A percentile compares a stretch with the other conserved stretches of the same genome.
Conservation (phyloP, 202 grass and related monocot species). For the Setaria italica region DNA sequence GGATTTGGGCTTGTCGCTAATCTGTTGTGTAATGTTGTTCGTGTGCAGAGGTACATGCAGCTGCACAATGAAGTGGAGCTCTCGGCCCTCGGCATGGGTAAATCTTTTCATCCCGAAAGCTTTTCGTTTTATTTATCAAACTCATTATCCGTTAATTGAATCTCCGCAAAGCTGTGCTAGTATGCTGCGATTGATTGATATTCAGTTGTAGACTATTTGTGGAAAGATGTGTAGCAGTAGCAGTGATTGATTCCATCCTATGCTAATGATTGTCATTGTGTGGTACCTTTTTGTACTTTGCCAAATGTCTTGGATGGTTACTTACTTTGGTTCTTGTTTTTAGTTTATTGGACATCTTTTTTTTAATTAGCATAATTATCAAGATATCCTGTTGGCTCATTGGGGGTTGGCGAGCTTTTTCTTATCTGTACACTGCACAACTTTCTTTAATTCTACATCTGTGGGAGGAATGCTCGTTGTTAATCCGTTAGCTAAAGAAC, state of each 20-base stretch:
- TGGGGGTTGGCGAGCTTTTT: too few species aligned
- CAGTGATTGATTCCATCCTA: background rate
- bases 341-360: background rate
- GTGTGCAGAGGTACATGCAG: conserved; percentile 91
- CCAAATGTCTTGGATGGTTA: background rate
- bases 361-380: background rate
- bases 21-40: conserved; percentile 20
- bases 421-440: too few species aligned
- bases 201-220: background rate
- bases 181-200: background rate
- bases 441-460: background rate
- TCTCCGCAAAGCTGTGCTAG: background rate
- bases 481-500: background rate
- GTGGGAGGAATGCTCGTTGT: background rate
- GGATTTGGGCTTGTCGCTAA: conserved; percentile 25
- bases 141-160: background rate
- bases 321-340: background rate
- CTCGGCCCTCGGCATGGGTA: conserved; percentile 99
- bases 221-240: background rate
- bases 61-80: conserved; percentile 89
- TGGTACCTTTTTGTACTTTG: conserved; percentile 35
- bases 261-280: background rate
- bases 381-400: background rate
- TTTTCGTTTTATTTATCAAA: conserved; percentile 6
- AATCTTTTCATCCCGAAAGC: conserved; percentile 13